phyloP scores from a whole-genome alignment of 805 yeast species.

The Saccharomycopsis sp. region DNA sequence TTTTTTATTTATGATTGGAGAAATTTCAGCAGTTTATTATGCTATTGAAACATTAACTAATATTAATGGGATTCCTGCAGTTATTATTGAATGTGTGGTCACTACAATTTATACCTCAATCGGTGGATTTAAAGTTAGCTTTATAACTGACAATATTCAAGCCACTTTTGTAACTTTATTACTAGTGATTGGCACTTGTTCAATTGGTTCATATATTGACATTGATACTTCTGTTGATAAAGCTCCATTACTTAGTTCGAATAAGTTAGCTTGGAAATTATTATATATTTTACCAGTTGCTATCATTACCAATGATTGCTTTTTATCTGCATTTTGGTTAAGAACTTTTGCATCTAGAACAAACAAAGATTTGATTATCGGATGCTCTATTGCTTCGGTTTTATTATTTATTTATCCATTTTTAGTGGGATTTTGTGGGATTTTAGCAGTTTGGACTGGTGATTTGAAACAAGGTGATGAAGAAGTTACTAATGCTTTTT shows the following conservation, averaged over 20 bases:
- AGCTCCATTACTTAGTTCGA: constrained; percentile 52
- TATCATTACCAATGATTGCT: constrained; percentile 80
- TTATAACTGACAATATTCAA: constrained; percentile 79
- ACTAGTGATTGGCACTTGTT: constrained; percentile 61
- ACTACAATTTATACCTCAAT: constrained; percentile 78
- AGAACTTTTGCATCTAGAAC: constrained; percentile 84
- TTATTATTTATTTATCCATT: constrained; percentile 54
- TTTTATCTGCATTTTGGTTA: constrained; percentile 88
- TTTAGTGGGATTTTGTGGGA: constrained; percentile 73
- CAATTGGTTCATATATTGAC: constrained; percentile 64
- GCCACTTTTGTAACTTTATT: constrained; percentile 62
- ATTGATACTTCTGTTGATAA: constrained; percentile 57
- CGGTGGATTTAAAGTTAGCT: constrained; percentile 87
- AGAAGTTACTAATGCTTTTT: constrained; percentile 54
- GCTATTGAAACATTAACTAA: constrained; percentile 75
- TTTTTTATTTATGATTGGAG: constrained; percentile 81
- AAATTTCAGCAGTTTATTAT: constrained; percentile 67
- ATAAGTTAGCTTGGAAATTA: constrained; percentile 80
- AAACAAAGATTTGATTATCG: constrained; percentile 64
- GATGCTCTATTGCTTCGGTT: constrained; percentile 65
- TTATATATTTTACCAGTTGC: constrained; percentile 78
- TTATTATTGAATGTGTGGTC: constrained; percentile 77
- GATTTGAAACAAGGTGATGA: constrained; percentile 34
- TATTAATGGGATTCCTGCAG: constrained; percentile 65
- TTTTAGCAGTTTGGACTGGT: constrained; percentile 88